These are phyloP conservation scores for Amylostereum areolatum DNA, from an alignment of 1,284 basidiomycete species.

Conservation along the genomic window DNA sequence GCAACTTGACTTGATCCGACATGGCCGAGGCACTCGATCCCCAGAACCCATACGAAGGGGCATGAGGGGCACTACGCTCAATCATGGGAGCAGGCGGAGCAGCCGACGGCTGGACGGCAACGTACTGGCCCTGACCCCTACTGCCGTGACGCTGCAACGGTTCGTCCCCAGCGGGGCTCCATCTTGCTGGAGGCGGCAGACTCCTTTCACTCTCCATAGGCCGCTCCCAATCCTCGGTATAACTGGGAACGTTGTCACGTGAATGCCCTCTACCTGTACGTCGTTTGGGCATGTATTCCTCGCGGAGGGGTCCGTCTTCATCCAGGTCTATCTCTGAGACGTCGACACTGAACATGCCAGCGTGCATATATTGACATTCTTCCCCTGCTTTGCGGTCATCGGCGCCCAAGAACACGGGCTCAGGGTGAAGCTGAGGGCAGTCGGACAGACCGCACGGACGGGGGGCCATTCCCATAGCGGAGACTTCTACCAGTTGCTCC, in stretches of 20 bases:
- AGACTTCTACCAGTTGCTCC: slow-evolving; percentile 56
- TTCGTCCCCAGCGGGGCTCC: slow-evolving; percentile 73
- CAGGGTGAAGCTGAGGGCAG: slow-evolving; percentile 26
- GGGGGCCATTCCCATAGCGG: slow-evolving; percentile 20
- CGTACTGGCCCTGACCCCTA: slow-evolving; percentile 48
- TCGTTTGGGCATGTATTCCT: slow-evolving; percentile 72
- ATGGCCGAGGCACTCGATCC: slow-evolving; percentile 17
- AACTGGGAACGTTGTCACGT: slow-evolving; percentile 18
- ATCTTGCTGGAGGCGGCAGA: slow-evolving; percentile 70
- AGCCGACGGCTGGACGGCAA: slow-evolving; percentile 54
- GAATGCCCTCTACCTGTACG: slow-evolving; percentile 37
- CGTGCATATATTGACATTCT: slow-evolving; percentile 40
- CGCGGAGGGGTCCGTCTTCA: slow-evolving; percentile 71
- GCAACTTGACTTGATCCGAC: slow-evolving; percentile 22
- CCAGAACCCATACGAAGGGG: slow-evolving; percentile 18
- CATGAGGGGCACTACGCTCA: slow-evolving; percentile 18
- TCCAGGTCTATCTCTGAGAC: slow-evolving; percentile 70
- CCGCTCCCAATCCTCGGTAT: slow-evolving; percentile 25
- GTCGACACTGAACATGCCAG: slow-evolving; percentile 31
- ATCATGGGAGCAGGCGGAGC: slow-evolving; percentile 17
- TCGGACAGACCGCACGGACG: slow-evolving; percentile 14
- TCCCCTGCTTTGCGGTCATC: slow-evolving; percentile 48
- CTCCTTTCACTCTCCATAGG: slow-evolving; percentile 25
- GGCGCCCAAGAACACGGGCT: slow-evolving; percentile 65
- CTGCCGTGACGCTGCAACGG: slow-evolving; percentile 53